These are phyloP conservation scores for Podaxis sp. DNA, from an alignment of 768 basidiomycete genomes.

Conservation along the genomic window DNA sequence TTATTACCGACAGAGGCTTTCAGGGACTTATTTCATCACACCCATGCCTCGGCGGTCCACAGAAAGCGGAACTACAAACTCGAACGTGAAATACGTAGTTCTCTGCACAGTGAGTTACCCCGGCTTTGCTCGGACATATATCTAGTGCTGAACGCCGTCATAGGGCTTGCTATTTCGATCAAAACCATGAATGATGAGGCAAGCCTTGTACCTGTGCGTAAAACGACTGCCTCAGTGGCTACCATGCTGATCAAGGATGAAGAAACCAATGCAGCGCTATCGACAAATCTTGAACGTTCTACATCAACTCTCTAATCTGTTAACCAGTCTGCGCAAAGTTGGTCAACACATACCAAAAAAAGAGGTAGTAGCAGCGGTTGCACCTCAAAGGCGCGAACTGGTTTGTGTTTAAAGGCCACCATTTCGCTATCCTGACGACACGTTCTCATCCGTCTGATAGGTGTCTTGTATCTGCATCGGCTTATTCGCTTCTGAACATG, in stretches of 20 bases:
- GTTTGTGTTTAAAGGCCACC: constrained; percentile 1
- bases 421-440: background rate
- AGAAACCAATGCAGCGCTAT: constrained; percentile 50
- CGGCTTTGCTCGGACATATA: background rate
- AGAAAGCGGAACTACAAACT: constrained; percentile 33
- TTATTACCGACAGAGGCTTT: background rate
- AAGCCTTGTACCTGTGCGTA: constrained; percentile 45
- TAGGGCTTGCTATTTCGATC: constrained; percentile 33
- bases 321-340: constrained; percentile 46
- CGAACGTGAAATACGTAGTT: constrained; percentile 40
- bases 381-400: constrained; percentile 41
- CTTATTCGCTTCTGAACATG: constrained; percentile 48
- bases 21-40: constrained; percentile 35
- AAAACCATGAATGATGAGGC: constrained; percentile 45
- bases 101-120: constrained; percentile 28
- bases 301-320: constrained; percentile 39
- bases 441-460: constrained; percentile 6
- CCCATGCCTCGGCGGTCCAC: constrained; percentile 23
- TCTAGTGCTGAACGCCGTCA: background rate
- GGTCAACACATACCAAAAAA: constrained; percentile 44
- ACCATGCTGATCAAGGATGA: background rate
- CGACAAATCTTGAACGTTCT: constrained; percentile 33
- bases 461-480: constrained; percentile 45
- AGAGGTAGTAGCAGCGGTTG: constrained; percentile 37
- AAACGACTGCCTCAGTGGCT: background rate